Evolutionary conservation across 176 grass and related monocot species (phyloP).

Genomic region (Triticum monococcum): DNA sequence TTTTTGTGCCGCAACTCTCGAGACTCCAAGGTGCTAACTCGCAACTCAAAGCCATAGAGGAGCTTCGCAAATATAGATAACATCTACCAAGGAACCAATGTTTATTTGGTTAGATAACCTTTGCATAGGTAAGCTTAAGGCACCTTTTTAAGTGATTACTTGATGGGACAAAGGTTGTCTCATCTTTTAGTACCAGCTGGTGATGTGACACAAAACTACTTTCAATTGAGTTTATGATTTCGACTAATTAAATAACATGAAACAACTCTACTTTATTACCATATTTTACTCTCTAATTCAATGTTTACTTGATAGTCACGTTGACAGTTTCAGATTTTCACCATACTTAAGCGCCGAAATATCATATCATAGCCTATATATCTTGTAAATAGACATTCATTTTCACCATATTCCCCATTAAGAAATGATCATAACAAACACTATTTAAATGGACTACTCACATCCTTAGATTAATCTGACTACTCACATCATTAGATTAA

Average conservation of each 20-base stretch:
- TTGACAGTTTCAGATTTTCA: background rate
- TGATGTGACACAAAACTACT: conserved; percentile 23
- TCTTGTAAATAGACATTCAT: too few relatives aligned
- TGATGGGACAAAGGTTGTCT: conserved; percentile 26
- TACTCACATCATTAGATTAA: too few relatives aligned
- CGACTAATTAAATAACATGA: background rate
- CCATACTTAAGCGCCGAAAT: background rate
- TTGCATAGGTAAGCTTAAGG: background rate
- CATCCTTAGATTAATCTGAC: background rate
- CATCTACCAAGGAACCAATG: conserved; percentile 35
- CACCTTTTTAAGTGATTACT: conserved; percentile 32
- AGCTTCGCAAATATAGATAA: background rate
- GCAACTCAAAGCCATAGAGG: conserved; percentile 9
- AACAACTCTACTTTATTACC: background rate
- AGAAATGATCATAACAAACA: background rate
- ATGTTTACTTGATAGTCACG: background rate
- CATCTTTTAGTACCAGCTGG: conserved; percentile 24
- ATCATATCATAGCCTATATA: too few relatives aligned
- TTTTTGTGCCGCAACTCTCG: background rate
- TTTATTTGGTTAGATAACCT: conserved; percentile 43
- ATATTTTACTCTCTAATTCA: too few relatives aligned
- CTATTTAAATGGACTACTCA: conserved; percentile 6
- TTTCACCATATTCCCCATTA: background rate
- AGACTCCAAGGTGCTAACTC: background rate
- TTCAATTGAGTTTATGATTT: background rate